A percentile compares a stretch with the other conserved stretches of the same genome.
Evolutionary conservation across 2,329 filamentous ascomycete species (phyloP).

Genomic region (Basipetospora sp.): DNA sequence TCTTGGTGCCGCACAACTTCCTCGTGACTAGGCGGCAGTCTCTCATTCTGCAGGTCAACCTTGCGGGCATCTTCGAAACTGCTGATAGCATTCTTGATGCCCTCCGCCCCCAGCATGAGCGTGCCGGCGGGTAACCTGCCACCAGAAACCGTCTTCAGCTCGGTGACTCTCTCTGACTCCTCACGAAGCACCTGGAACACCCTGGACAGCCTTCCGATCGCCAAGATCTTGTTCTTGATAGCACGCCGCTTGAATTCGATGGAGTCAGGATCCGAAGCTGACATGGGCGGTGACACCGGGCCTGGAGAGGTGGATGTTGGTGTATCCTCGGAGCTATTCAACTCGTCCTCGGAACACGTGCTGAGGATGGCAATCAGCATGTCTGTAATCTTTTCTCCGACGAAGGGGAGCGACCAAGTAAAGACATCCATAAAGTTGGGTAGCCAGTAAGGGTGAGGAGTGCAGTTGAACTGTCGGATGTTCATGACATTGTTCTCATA

Average conservation of each 20-base stretch:
- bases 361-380: conserved; percentile 98
- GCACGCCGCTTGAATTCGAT: conserved; percentile 88
- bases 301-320: conserved; percentile 55
- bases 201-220: conserved; percentile 86
- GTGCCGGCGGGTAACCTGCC: conserved; percentile 87
- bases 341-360: conserved; percentile 96
- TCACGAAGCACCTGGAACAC: conserved; percentile 97
- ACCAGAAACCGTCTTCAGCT: conserved; percentile 91
- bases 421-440: conserved; percentile 99
- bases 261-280: conserved; percentile 58
- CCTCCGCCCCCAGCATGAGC: conserved; percentile 93
- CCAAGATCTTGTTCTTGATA: conserved; percentile 99
- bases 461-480: conserved; percentile 99
- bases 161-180: conserved; percentile 90
- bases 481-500: conserved; percentile 99
- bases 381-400: conserved; percentile 97
- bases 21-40: conserved; percentile 79
- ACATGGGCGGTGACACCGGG: conserved; percentile 57
- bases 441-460: conserved; percentile 96
- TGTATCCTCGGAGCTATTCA: conserved; percentile 67
- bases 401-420: conserved; percentile 98
- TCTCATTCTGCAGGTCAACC: conserved; percentile 92
- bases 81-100: conserved; percentile 95
- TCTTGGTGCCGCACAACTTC: conserved; percentile 76
- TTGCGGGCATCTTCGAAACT: conserved; percentile 94